Conservation (phyloP, 495 filamentous ascomycete species). For the Tuber brumale region DNA sequence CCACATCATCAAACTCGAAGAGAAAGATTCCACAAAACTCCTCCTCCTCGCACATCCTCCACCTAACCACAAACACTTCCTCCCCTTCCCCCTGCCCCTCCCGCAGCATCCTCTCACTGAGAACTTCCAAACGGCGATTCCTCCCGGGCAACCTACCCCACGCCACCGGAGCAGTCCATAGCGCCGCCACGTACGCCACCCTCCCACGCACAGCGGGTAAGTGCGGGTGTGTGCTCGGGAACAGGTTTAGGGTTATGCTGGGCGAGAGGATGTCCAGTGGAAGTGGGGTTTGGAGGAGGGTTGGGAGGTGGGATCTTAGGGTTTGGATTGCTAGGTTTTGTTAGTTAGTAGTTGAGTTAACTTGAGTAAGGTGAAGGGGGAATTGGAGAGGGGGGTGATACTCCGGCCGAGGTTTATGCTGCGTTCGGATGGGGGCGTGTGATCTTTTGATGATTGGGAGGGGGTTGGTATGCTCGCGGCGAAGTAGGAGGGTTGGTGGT, state of each 20-base stretch:
- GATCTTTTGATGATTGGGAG: background rate
- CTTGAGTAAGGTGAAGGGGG: background rate
- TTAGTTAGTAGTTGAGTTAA: background rate
- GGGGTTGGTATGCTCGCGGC: constrained; percentile 1
- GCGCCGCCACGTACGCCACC: constrained; percentile 81
- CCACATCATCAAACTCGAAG: constrained; percentile 91
- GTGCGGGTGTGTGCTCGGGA: constrained; percentile 92
- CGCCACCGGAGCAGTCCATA: constrained; percentile 91
- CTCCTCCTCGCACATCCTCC: constrained; percentile 59
- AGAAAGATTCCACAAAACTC: constrained; percentile 82
- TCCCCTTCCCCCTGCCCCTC: constrained; percentile 47
- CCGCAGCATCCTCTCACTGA: constrained; percentile 79
- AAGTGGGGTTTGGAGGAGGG: constrained; percentile 71
- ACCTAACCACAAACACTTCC: constrained; percentile 79
- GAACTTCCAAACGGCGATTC: constrained; percentile 77
- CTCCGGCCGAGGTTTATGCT: background rate
- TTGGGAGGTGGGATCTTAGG: constrained; percentile 80
- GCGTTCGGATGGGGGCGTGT: background rate
- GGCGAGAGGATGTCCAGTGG: constrained; percentile 83
- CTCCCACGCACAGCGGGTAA: constrained; percentile 85
- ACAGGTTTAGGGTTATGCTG: constrained; percentile 85
- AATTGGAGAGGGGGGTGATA: background rate
- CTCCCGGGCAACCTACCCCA: constrained; percentile 90
- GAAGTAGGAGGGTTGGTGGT: background rate
- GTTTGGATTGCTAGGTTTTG: constrained; percentile 62